Conservation (phyloP, 108 stramenopile genomes). For the Bacterosira constricta region DNA sequence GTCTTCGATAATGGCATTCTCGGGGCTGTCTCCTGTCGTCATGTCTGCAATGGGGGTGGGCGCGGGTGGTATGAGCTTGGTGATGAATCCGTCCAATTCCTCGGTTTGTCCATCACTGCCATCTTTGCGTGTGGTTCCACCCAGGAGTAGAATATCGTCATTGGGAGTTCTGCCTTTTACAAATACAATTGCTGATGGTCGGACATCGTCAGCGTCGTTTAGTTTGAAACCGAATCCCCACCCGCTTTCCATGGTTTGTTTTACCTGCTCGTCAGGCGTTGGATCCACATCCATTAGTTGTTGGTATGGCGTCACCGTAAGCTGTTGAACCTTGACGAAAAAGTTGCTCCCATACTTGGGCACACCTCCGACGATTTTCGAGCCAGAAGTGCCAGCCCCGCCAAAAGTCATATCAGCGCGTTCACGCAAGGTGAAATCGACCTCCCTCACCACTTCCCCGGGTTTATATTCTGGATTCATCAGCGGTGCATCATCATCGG, state of each 20-base stretch:
- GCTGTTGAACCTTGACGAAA: slow-evolving; percentile 46
- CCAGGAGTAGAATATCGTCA: slow-evolving; percentile 39
- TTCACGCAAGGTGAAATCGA: slow-evolving; percentile 24
- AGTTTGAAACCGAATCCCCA: slow-evolving; percentile 53
- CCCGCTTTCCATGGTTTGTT: slow-evolving; percentile 36
- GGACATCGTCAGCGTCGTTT: slow-evolving; percentile 44
- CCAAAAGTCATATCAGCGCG: slow-evolving; percentile 46
- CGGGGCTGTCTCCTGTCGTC: slow-evolving; percentile 9
- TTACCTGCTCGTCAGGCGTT: slow-evolving; percentile 22
- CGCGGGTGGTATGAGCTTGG: slow-evolving; percentile 42
- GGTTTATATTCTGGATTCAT: slow-evolving; percentile 41
- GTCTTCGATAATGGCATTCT: slow-evolving; percentile 14
- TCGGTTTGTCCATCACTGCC: slow-evolving; percentile 12
- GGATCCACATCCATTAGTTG: slow-evolving; percentile 31
- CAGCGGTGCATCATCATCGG: slow-evolving; percentile 8
- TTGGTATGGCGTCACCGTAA: slow-evolving; percentile 28
- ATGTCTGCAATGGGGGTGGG: slow-evolving; percentile 33
- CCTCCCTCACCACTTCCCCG: slow-evolving; percentile 11
- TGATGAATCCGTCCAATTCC: slow-evolving; percentile 46
- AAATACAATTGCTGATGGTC: slow-evolving; percentile 40
- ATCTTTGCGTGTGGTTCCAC: slow-evolving; percentile 40
- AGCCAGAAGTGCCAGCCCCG: slow-evolving; percentile 8
- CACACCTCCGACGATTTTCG: slow-evolving; percentile 15
- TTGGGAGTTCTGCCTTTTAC: slow-evolving; percentile 43
- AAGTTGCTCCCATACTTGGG: slow-evolving; percentile 39